These are phyloP conservation scores for Ustilago curta DNA, from an alignment of 1,284 basidiomycete genomes.

Conservation along the genomic window DNA sequence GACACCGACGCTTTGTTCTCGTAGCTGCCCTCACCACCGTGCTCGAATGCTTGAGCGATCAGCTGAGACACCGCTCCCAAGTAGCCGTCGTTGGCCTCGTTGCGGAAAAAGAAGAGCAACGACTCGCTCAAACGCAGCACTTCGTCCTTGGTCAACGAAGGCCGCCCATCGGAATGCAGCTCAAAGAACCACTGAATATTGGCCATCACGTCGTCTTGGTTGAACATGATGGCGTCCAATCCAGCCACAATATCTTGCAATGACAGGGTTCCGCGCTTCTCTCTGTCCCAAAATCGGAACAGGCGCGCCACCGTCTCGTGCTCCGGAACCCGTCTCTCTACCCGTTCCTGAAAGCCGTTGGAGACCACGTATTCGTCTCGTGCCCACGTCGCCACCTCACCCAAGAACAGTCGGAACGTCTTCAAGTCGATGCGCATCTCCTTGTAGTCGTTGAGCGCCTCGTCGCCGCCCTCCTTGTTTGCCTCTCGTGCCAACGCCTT, in stretches of 20 bases:
- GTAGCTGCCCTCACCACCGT: conserved; percentile 52
- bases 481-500: conserved; percentile 42
- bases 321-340: conserved; percentile 66
- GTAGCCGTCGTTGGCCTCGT: conserved; percentile 95
- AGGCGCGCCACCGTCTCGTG: conserved; percentile 59
- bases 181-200: conserved; percentile 99
- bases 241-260: conserved; percentile 85
- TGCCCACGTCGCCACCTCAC: conserved; percentile 95
- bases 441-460: conserved; percentile 70
- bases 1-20: conserved; percentile 36
- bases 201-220: conserved; percentile 83
- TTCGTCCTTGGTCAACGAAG: conserved; percentile 93
- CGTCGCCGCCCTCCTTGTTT: conserved; percentile 27
- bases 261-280: conserved; percentile 61
- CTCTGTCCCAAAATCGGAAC: conserved; percentile 64
- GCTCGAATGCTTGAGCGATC: conserved; percentile 62
- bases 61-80: conserved; percentile 73
- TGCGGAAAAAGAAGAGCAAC: conserved; percentile 87
- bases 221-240: conserved; percentile 88
- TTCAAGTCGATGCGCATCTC: conserved; percentile 85
- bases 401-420: conserved; percentile 90
- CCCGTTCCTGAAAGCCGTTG: conserved; percentile 67
- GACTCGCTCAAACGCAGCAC: conserved; percentile 91
- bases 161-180: conserved; percentile 88
- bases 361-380: conserved; percentile 89